Base-by-base conservation (phyloP, 2,329 filamentous ascomycete species). In the Fusarium devonianum region DNA sequence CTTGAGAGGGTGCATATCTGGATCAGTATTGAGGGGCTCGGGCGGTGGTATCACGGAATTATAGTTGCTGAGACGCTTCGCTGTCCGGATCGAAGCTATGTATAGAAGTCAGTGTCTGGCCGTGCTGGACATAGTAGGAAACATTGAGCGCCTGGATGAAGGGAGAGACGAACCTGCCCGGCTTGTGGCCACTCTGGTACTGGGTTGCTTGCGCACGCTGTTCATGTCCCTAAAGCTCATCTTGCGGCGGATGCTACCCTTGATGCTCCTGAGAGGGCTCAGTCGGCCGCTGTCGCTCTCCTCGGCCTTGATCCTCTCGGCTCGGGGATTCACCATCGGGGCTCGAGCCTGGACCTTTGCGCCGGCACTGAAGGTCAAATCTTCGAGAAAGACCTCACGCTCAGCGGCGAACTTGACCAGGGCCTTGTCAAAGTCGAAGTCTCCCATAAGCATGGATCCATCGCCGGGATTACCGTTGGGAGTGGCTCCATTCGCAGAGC, bases 41-140 rank as follows among this genome's bases (percentile, higher is more conserved):
- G 94, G 94, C 2, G 86, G 86, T 11, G 94, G 94, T 43, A 99
- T 97, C 41, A 99, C 94, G 1, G 94, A 97, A 71, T 97, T 97
- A 74, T 99, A 99, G 70, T 96, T 96, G 72, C 93, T 97, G 60
- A 97, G 77, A 64, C 94, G 85, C 74, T 86, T 94, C 26, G 92
- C 87, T 5, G 92, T 96, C 63, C 92, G 87, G 56, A 85, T 75
- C 34, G 82, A 85, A 51, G 81, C 82, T 83, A 42, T 18, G 17
- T 10, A 23, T 25, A 6, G 58, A 38, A 59, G 62, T 72, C 64
- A 74, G 69, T 65, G 22, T 18, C n/a, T 16, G 9, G 25, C 12
- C 22, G 16, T 21, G 33, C 23, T 19, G 25, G 21, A 34, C 23
- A 18, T 43, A 22, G 21, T 26, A 36, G 34, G 14, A 36, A n/a